Evolutionary conservation across 164 flowering plant genomes (phyloP).

Genomic region (Paratinospora sagittata): DNA sequence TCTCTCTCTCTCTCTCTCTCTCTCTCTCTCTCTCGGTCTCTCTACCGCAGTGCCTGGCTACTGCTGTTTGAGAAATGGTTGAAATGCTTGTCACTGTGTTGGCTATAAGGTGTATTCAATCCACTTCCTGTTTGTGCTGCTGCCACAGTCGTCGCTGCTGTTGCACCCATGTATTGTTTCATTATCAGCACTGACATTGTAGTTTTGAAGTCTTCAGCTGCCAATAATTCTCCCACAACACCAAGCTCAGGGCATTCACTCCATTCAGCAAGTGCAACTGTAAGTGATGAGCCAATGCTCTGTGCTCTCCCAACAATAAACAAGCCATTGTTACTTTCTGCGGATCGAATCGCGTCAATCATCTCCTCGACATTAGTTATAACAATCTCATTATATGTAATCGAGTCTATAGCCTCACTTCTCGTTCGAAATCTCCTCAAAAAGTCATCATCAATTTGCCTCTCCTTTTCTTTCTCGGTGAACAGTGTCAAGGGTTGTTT

Average conservation of each 20-base stretch:
- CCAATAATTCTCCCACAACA: conserved; percentile 30
- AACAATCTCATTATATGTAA: conserved; percentile 21
- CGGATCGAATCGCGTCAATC: conserved; percentile 18
- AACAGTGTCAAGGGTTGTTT: conserved; percentile 4
- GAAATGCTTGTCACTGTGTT: neutral
- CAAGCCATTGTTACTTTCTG: conserved; percentile 19
- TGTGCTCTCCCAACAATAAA: conserved; percentile 32
- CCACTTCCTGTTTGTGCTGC: conserved; percentile 5
- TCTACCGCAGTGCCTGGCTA: neutral
- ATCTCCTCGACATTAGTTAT: conserved; percentile 25
- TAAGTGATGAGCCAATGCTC: conserved; percentile 19
- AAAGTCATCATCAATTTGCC: conserved; percentile 22
- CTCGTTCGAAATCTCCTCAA: conserved; percentile 15
- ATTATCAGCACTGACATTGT: conserved; percentile 30
- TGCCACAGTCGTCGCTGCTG: no score
- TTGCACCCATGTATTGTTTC: conserved; percentile 25
- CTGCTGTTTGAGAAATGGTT: neutral
- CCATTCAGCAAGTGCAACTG: conserved; percentile 30
- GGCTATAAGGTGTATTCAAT: conserved; percentile 16
- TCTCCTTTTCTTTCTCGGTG: conserved; percentile 22
- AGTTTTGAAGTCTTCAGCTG: conserved; percentile 26
- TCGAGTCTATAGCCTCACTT: neutral
- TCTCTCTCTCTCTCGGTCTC: no score
- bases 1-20: no score
- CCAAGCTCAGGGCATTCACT: conserved; percentile 36